These are phyloP conservation scores for Babjeviella inositovora DNA, from an alignment of 805 yeast species.

Conservation along the genomic window DNA sequence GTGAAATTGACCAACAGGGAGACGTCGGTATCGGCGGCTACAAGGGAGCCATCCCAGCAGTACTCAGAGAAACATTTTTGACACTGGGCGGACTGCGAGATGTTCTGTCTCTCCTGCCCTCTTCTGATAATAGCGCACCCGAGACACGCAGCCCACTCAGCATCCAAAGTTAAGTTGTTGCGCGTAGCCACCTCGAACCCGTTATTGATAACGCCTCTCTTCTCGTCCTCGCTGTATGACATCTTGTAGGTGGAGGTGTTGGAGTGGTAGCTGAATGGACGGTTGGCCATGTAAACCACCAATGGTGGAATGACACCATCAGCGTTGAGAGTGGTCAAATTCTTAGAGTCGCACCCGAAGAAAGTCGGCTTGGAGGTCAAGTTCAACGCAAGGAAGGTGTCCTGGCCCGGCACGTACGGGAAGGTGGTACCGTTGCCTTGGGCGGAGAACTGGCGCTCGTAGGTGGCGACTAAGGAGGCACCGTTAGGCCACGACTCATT, in stretches of 20 bases:
- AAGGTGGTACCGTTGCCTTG: conserved; percentile 47
- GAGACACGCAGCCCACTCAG: conserved; percentile 57
- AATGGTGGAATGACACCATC: conserved; percentile 44
- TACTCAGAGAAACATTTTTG: conserved; percentile 50
- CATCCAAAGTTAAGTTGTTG: conserved; percentile 49
- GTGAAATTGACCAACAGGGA: conserved; percentile 11
- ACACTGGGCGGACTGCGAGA: conserved; percentile 55
- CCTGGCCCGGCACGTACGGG: conserved; percentile 67
- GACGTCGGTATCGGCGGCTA: conserved; percentile 6
- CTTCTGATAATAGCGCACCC: conserved; percentile 77
- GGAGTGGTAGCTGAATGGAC: conserved; percentile 45
- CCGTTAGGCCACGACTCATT: conserved; percentile 52
- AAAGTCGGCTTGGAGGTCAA: conserved; percentile 59
- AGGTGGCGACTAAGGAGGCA: conserved; percentile 36
- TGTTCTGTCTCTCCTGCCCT: conserved; percentile 51
- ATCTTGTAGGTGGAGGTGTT: conserved; percentile 65
- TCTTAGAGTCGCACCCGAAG: conserved; percentile 66
- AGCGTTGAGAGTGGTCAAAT: conserved; percentile 32
- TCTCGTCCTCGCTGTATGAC: conserved; percentile 41
- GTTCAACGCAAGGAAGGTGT: conserved; percentile 41
- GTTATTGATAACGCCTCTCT: conserved; percentile 44
- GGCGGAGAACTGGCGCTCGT: conserved; percentile 34
- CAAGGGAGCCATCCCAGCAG: conserved; percentile 54
- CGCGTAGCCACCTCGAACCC: conserved; percentile 62
- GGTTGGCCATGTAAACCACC: conserved; percentile 63